Base-by-base conservation (phyloP, 148 eudicot genomes). In the Salicornia ramosissima region DNA sequence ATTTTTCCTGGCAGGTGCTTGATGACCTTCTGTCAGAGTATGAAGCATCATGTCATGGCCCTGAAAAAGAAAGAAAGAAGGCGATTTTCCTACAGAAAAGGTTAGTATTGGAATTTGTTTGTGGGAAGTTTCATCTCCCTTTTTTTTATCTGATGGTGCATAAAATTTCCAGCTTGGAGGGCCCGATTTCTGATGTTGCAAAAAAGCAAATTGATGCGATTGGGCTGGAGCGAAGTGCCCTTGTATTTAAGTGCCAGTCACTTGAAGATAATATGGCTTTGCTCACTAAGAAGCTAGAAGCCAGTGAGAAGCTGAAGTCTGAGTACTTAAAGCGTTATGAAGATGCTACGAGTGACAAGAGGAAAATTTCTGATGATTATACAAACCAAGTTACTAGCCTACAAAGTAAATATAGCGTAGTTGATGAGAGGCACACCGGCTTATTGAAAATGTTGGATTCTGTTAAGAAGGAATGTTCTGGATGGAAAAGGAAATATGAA, bases 281-380 rank as follows among this genome's bases (percentile, higher is more conserved):
- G 80, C 88, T 91, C 34, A 87, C 77, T 82, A 91, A 89, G 74
- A 97, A 95, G 73, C 79, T 95, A 61, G 96, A 95, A 78, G 91
- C 93, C 53, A 91, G 97, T 50, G 97, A 91, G 74, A 86, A 78
- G 76, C 88, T 89, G 47, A 95, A 95, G 79, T 87, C 93, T 50
- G 97, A 87, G 53, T 95, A 95, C 73, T 62, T 87, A 62, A 95
- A 91, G 68, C 93, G 91, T 26, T 95, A 91, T 67, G 97, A 95
- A 71, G 97, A 87, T 73, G 92, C 97, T 70, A 83, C 86, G 30
- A 86, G 75, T 21, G 96, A 91, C 84, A 91, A 91, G 82, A 91
- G 85, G 55, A 87, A 82, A 76, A 84, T 89, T 53, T 80, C 88
- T 6, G 90, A 86, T 78, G 99, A 95, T 64, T 91, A 95, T 58